Conservation (phyloP, 805 yeast genomes). For the Candida arabinofermentans region DNA sequence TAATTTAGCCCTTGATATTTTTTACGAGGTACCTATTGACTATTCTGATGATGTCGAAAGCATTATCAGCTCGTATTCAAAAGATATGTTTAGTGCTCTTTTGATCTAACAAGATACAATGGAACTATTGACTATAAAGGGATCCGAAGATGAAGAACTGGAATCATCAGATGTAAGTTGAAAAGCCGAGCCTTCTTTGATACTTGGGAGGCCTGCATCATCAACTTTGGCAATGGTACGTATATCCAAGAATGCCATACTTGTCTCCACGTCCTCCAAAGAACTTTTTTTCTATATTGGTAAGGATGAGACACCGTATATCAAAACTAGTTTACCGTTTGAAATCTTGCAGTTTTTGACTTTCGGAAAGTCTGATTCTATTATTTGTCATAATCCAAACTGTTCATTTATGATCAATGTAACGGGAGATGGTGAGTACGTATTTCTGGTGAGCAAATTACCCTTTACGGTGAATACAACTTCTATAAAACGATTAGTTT, state of each 20-base stretch:
- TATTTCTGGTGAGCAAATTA: not conserved
- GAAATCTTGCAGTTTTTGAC: not conserved
- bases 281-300: not conserved
- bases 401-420: not conserved
- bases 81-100: no score
- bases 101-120: no score
- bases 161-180: no score
- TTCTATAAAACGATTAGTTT: not conserved
- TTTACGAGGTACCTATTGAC: no score
- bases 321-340: not conserved
- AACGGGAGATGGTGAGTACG: constrained; percentile 11
- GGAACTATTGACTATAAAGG: no score
- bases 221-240: not conserved
- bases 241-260: not conserved
- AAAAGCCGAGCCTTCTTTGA: not conserved
- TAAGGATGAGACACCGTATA: not conserved
- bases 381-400: not conserved
- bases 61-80: no score
- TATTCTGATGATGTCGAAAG: no score
- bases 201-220: not conserved
- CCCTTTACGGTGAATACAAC: not conserved
- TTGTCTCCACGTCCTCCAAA: not conserved
- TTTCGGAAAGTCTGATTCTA: not conserved
- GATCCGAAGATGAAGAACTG: no score
- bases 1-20: no score